These are phyloP conservation scores for Trichoderma sp. DNA, from an alignment of 2,329 filamentous ascomycete species.

Conservation along the genomic window DNA sequence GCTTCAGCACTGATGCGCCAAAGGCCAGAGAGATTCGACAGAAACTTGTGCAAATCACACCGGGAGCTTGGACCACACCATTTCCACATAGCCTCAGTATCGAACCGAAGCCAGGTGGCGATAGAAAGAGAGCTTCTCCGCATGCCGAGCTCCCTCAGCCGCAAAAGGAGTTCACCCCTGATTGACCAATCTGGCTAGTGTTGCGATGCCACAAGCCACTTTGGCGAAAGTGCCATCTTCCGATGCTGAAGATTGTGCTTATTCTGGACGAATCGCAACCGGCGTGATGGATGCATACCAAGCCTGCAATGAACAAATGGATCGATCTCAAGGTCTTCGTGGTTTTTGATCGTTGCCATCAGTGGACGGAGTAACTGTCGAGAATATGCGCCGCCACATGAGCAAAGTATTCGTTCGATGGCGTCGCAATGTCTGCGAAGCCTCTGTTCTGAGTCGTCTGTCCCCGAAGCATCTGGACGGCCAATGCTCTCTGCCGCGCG, in stretches of 20 bases:
- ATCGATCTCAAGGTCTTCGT: too few relatives aligned
- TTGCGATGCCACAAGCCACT: slow-evolving; percentile 1
- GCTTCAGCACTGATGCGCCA: neutral
- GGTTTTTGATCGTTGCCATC: neutral
- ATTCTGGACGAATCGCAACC: neutral
- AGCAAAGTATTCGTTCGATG: slow-evolving; percentile 32
- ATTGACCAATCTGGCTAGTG: neutral
- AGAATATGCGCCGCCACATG: slow-evolving; percentile 31
- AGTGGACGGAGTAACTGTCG: slow-evolving; percentile 23
- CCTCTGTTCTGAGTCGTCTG: slow-evolving; percentile 25
- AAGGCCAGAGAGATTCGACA: neutral
- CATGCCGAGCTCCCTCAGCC: neutral
- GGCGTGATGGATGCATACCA: neutral
- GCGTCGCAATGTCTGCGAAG: slow-evolving; percentile 29
- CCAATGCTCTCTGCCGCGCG: slow-evolving; percentile 25
- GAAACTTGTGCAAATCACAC: neutral
- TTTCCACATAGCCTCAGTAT: neutral
- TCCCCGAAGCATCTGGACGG: slow-evolving; percentile 23
- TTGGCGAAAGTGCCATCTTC: neutral
- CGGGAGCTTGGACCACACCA: neutral
- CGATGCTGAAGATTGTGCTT: neutral
- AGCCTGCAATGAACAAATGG: neutral
- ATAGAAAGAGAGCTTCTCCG: neutral
- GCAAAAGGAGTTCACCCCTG: neutral
- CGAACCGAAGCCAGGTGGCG: neutral